These are phyloP conservation scores for Pichia nakasei DNA, from an alignment of 805 yeast species.

Conservation along the genomic window DNA sequence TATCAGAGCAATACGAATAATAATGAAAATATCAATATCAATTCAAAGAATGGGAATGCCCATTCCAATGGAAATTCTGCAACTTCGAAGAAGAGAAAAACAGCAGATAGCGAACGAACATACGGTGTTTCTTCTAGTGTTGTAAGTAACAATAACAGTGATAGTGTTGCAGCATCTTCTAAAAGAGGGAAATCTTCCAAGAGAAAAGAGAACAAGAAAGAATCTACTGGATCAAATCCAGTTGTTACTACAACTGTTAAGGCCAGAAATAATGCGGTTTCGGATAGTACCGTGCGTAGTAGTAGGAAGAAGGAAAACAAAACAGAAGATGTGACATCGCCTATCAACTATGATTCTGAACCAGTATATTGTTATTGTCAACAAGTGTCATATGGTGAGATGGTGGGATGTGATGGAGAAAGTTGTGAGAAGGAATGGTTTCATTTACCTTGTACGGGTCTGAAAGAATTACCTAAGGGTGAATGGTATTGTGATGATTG, in stretches of 20 bases:
- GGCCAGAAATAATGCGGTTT: constrained; percentile 5
- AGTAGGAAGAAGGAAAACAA: constrained; percentile 15
- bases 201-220: neutral
- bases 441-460: constrained; percentile 87
- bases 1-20: neutral
- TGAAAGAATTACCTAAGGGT: constrained; percentile 78
- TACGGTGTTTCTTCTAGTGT: neutral
- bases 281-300: constrained; percentile 3
- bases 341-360: constrained; percentile 33
- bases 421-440: constrained; percentile 92
- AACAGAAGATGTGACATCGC: constrained; percentile 11
- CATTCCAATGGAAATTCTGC: neutral
- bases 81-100: neutral
- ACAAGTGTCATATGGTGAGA: constrained; percentile 95
- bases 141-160: neutral
- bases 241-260: neutral
- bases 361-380: constrained; percentile 94
- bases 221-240: neutral
- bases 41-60: neutral
- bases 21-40: neutral
- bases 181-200: neutral
- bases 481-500: constrained; percentile 78
- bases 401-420: constrained; percentile 98
- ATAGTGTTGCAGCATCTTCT: neutral
- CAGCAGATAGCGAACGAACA: neutral